phyloP scores from a whole-genome alignment of 2,329 filamentous ascomycete species.

The Colletotrichum falcatum region DNA sequence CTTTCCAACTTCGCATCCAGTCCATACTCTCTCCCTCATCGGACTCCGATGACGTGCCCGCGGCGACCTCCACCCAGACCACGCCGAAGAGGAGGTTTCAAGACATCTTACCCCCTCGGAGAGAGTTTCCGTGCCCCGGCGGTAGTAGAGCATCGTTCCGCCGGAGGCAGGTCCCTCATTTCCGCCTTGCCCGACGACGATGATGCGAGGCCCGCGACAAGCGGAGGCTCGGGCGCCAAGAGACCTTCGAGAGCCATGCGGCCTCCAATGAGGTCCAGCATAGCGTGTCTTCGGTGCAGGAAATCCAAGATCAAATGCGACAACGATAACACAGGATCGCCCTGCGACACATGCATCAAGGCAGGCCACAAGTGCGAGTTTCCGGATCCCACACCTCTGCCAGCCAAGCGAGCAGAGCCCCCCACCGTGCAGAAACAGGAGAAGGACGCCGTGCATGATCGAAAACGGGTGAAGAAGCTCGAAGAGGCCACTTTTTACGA shows the following conservation, averaged over 20 bases:
- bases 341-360: slow-evolving; percentile 80
- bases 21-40: slow-evolving; percentile 62
- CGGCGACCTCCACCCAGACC: slow-evolving; percentile 47
- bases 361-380: slow-evolving; percentile 80
- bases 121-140: slow-evolving; percentile 43
- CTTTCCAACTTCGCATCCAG: slow-evolving; percentile 63
- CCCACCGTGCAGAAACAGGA: slow-evolving; percentile 54
- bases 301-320: slow-evolving; percentile 90
- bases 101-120: slow-evolving; percentile 50
- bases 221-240: slow-evolving; percentile 43
- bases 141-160: slow-evolving; percentile 42
- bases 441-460: slow-evolving; percentile 59
- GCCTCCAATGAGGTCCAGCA: slow-evolving; percentile 78
- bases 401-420: slow-evolving; percentile 58
- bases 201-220: slow-evolving; percentile 40
- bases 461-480: slow-evolving; percentile 60
- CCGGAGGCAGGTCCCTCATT: slow-evolving; percentile 37
- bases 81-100: slow-evolving; percentile 54
- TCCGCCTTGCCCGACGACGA: slow-evolving; percentile 46
- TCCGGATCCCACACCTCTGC: slow-evolving; percentile 58
- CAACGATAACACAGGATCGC: slow-evolving; percentile 68
- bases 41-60: slow-evolving; percentile 53
- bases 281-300: slow-evolving; percentile 81
- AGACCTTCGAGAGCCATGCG: slow-evolving; percentile 59
- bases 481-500: slow-evolving; percentile 57